Base-by-base conservation (phyloP, 192 early-diverging fungal species). In the Backusella mclennaniae region DNA sequence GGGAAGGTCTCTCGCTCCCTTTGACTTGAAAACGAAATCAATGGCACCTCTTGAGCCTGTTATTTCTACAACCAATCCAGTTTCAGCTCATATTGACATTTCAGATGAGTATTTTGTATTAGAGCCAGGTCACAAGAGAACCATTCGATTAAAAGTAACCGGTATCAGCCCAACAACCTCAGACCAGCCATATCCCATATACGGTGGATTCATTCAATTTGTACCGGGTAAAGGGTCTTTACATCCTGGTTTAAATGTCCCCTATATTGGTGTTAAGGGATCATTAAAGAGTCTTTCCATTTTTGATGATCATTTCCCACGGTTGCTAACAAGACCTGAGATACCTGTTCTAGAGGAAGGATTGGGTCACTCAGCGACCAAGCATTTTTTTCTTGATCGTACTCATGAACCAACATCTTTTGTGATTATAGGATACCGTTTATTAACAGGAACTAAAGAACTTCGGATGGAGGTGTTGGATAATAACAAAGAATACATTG, bases 251-350 rank as follows among this genome's bases (percentile, higher is more conserved):
- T 69, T 83, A 23, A 70, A 79, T 52, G 77, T 87, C 19, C 86
- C 86, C 29, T 87, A 87, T 81, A 77, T 79, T 68, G 86, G 86
- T 74, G 26, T 87, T 9, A 74, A 75, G 29, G 86, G 84, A n/a
- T 77, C 84, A 38, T 72, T 86, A 21, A 33, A 69, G 39, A 74
- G 82, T 12, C 74, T 87, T 19, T 80, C 82, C n/a, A 87, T 87
- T 14, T 82, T 84, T 53, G 82, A 80, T 35, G 67, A 53, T 2
- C 71, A 69, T 6, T 77, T 80, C 69, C 80, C 76, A 35, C 75
- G 44, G 6, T 71, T 71, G 7, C 6, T 71, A 19, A 5, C 39
- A 14, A 12, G 2, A 5, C 41, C 41, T 19, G 29, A 17, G 11
- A 35, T 6, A 14, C 23, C 56, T 63, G 56, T 63, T 11, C 8